Conservation (phyloP, 768 basidiomycete species). For the Trametes coccinea region DNA sequence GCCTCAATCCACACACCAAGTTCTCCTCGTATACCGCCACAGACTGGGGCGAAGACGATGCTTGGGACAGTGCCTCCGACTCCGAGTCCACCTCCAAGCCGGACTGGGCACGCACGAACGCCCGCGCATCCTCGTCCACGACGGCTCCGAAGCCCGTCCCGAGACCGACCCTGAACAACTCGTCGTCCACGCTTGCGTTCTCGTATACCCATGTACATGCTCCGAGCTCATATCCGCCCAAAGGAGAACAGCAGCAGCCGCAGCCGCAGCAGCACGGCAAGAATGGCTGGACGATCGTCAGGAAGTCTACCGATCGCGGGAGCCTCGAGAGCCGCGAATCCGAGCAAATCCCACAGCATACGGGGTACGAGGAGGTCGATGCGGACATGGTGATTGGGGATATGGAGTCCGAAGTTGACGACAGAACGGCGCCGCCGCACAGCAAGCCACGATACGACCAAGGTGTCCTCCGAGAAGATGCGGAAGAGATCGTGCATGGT, state of each 20-base stretch:
- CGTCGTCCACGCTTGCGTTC: slow-evolving; percentile 69
- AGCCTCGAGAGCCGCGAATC: slow-evolving; percentile 29
- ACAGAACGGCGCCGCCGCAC: slow-evolving; percentile 29
- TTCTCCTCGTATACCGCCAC: slow-evolving; percentile 44
- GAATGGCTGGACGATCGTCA: slow-evolving; percentile 79
- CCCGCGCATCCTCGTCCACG: slow-evolving; percentile 29
- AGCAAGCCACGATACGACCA: slow-evolving; percentile 46
- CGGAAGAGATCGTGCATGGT: slow-evolving; percentile 80
- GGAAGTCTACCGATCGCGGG: slow-evolving; percentile 38
- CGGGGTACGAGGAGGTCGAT: slow-evolving; percentile 66
- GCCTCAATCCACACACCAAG: slow-evolving; percentile 49
- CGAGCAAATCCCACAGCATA: slow-evolving; percentile 26
- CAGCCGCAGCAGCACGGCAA: slow-evolving; percentile 41
- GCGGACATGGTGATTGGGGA: slow-evolving; percentile 78
- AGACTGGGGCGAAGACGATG: slow-evolving; percentile 86
- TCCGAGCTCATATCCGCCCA: slow-evolving; percentile 74
- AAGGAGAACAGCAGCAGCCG: slow-evolving; percentile 35
- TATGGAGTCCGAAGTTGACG: slow-evolving; percentile 57
- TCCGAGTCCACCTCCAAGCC: slow-evolving; percentile 61
- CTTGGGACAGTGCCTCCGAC: slow-evolving; percentile 84
- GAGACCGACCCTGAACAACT: slow-evolving; percentile 46
- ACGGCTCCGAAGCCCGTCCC: slow-evolving; percentile 60
- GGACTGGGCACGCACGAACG: slow-evolving; percentile 26
- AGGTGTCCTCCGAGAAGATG: slow-evolving; percentile 61
- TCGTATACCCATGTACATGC: slow-evolving; percentile 81